Percentiles rank a stretch among this genome's conserved stretches.
Conservation (phyloP, 1,139 yeast genomes). For the Taphrina populina region DNA sequence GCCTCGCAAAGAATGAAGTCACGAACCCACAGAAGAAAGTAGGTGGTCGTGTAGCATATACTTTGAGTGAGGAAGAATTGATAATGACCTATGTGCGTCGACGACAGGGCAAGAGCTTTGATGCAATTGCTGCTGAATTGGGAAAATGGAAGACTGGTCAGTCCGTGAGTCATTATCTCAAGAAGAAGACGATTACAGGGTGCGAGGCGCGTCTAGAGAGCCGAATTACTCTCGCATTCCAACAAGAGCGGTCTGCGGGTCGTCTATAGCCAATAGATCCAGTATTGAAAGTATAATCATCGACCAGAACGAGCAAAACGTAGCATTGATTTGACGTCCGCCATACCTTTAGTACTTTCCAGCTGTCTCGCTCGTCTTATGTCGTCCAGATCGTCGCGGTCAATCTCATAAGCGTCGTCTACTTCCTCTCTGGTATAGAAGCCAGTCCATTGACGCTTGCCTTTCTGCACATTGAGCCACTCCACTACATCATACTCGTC, state of each 20-base stretch:
- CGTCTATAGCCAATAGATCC: too few species aligned
- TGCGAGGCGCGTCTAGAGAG: slow-evolving; percentile 1
- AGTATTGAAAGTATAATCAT: background rate
- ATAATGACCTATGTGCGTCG: background rate
- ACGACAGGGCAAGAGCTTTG: slow-evolving; percentile 12
- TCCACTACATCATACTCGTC: slow-evolving; percentile 9
- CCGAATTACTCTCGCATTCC: background rate
- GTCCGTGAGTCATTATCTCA: slow-evolving; percentile 6
- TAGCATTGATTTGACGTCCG: slow-evolving; percentile 18
- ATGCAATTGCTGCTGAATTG: slow-evolving; percentile 4
- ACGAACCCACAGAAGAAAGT: too few species aligned
- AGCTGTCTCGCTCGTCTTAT: slow-evolving; percentile 12
- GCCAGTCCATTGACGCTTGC: slow-evolving; percentile 25
- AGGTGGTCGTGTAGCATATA: slow-evolving; percentile 4
- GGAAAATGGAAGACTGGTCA: slow-evolving; percentile 24
- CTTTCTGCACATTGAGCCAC: slow-evolving; percentile 14
- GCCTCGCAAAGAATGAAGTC: too few species aligned
- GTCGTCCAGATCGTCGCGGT: slow-evolving; percentile 28
- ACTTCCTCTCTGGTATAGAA: slow-evolving; percentile 23
- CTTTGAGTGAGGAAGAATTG: slow-evolving; percentile 4
- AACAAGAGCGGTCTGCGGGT: too few species aligned
- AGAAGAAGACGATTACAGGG: background rate
- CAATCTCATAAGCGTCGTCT: slow-evolving; percentile 29
- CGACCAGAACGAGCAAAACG: slow-evolving; percentile 23
- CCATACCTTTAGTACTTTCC: slow-evolving; percentile 1